Percentiles rank a stretch among this genome's conserved stretches.
Evolutionary conservation across 345 rosid species (phyloP).

Genomic region (Ceriops decandra): DNA sequence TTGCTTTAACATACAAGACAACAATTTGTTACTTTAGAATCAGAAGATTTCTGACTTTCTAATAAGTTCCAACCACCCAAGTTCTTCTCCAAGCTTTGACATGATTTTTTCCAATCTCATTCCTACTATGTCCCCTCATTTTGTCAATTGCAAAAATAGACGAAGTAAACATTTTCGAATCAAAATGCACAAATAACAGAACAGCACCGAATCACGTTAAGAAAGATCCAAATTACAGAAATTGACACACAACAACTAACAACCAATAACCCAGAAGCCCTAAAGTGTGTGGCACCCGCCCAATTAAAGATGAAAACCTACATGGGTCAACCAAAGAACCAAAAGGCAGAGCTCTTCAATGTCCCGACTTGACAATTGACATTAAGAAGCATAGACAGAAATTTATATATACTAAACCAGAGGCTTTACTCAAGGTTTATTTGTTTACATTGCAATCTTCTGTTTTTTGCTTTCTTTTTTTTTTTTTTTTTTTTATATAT

Average conservation of each 20-base stretch:
- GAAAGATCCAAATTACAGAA: neutral
- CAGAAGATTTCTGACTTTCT: neutral
- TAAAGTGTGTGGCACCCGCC: neutral
- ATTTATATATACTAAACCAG: too few species aligned
- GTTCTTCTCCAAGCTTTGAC: neutral
- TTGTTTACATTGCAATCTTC: too few species aligned
- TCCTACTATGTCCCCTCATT: neutral
- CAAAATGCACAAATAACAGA: neutral
- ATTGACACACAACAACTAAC: neutral
- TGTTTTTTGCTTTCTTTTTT: too few species aligned
- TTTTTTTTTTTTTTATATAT: too few species aligned
- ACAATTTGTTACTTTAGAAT: neutral
- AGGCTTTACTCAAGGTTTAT: too few species aligned
- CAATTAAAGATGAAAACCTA: slow-evolving; percentile 10
- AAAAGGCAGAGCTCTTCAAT: neutral
- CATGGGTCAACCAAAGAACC: slow-evolving; percentile 3
- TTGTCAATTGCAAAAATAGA: neutral
- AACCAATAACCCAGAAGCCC: neutral
- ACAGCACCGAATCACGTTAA: neutral
- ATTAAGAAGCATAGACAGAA: too few species aligned
- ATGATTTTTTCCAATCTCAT: neutral
- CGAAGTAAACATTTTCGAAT: neutral
- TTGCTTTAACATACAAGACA: too few species aligned
- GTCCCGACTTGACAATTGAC: too few species aligned
- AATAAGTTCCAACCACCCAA: neutral